Base-by-base conservation (phyloP, 768 basidiomycete genomes). In the Cystofilobasidium bisporidii region DNA sequence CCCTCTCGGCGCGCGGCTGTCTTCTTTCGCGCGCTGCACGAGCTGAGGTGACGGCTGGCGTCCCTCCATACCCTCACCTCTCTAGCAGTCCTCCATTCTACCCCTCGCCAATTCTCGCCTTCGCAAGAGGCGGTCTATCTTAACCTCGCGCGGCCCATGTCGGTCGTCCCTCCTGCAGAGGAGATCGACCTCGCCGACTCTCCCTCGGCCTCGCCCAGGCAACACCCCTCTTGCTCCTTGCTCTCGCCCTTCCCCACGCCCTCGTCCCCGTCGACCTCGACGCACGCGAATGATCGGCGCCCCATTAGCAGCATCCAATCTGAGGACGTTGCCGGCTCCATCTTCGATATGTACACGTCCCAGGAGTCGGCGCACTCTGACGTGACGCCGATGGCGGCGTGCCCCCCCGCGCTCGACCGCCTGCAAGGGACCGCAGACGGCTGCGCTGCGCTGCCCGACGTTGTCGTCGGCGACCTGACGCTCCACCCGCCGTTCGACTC, bases 291-390 rank as follows among this genome's bases (percentile, higher is more conserved):
- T 15, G 53, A 56, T 30, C 8, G 18, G 14, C 26, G 53, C 8
- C 53, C 53, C 5, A 56, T 56, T 30, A 30, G 28, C 12, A 30
- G 28, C 17, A 56, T 56, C 26, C 53, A 56, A 18, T 64, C 63
- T 0, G 63, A 64, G 28, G 53, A 64, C 22, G 63, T 43, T 5
- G 63, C 63, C 55, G 63, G 63, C 14, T 64, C 40, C n/a, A 64
- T 64, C 40, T 64, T 64, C 28, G 63, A 64, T 55, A 40, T 64
- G 40, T 64, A 64, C 22, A 53, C 53, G 15, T 56, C 63, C 24
- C 36, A 53, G 1, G 33, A 32, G 1, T 12, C 28, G 10, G 48
- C 48, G 2, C 28, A 53, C 22, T 12, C 15, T 14, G 33, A 55
- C 12, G 5, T 30, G 18, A 56, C 53, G 9, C 53, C 53, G 53